Base-by-base conservation (phyloP, 441 rosid genomes). In the Adansonia madagascariensis region DNA sequence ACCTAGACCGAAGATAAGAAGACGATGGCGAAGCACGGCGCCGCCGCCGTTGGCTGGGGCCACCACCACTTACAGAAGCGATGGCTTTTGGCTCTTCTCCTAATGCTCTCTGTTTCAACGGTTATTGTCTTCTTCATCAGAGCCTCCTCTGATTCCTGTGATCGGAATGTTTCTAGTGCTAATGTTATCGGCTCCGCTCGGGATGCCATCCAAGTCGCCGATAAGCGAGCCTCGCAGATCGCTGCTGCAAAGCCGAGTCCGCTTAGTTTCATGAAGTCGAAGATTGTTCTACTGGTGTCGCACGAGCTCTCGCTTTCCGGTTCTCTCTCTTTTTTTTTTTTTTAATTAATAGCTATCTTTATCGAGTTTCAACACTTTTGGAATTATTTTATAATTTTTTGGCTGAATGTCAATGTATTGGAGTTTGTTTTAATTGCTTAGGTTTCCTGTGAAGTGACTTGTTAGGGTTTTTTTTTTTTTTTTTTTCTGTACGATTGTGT, bases 281-380 rank as follows among this genome's bases (percentile, higher is more conserved):
- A 82, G 79, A 85, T 77, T 43, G 88, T 88, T 35, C 85, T 89
- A 64, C 76, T 88, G 35, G 90, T 89, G 79, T 89, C 91, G 3
- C 91, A 88, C 76, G 89, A 89, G 84, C 89, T 89, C 74, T 88
- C 91, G n/a, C 88, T 89, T 75, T 89, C 91, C 47, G 92, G 89
- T 89, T 85, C 24, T 62, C 41, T 27, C 0, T 1, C 62, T 5
- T 46, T 68, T 18, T 49, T 68, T 18, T 49, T 68, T 75, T 27
- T 27, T 27, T 27, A 0, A n/a, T 35, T 46, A 10, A 17, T 75
- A 59, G 46, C 24, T 74, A 24, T 39, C 20, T 46, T 60, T 3
- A 15, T 35, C 14, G 61, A 24, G 56, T 24, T 75, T 39, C 65
- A 57, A 2, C 9, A 18, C 6, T 59, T 53, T 71, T 44, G 43